These are phyloP conservation scores for Thalassiosira sp. DNA, from an alignment of 352 stramenopile species.

Conservation along the genomic window DNA sequence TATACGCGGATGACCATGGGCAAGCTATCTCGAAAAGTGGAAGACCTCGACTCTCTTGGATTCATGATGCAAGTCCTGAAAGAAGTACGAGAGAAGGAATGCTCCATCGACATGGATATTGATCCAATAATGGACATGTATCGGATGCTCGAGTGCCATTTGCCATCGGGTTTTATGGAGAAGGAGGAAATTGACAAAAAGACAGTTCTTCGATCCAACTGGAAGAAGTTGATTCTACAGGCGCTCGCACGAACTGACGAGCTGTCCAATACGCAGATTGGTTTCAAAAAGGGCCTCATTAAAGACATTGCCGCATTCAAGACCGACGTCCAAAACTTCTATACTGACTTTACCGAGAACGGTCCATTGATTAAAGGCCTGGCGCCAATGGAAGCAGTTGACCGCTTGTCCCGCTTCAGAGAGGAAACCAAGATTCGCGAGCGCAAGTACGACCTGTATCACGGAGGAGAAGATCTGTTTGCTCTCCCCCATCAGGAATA, in stretches of 20 bases:
- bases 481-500: conserved; percentile 94
- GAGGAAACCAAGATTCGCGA: conserved; percentile 97
- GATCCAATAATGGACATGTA: conserved; percentile 98
- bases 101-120: conserved; percentile 98
- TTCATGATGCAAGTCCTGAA: conserved; percentile 98
- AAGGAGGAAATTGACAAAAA: conserved; percentile 99
- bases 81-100: conserved; percentile 95
- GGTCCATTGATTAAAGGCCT: conserved; percentile 97
- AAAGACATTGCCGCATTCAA: conserved; percentile 97
- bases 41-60: conserved; percentile 94
- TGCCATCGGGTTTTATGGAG: conserved; percentile 95
- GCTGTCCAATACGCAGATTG: conserved; percentile 92
- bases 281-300: conserved; percentile 94
- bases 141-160: conserved; percentile 89
- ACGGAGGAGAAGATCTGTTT: conserved; percentile 96
- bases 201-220: conserved; percentile 94
- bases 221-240: conserved; percentile 95
- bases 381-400: conserved; percentile 93
- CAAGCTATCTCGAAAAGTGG: conserved; percentile 87
- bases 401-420: conserved; percentile 96
- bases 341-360: conserved; percentile 93
- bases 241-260: conserved; percentile 93
- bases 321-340: conserved; percentile 90
- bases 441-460: conserved; percentile 96
- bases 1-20: conserved; percentile 89